Percentiles rank a stretch among this genome's conserved stretches.
Conservation (phyloP, 23 red algal genomes). For the Pyropia haitanensis region DNA sequence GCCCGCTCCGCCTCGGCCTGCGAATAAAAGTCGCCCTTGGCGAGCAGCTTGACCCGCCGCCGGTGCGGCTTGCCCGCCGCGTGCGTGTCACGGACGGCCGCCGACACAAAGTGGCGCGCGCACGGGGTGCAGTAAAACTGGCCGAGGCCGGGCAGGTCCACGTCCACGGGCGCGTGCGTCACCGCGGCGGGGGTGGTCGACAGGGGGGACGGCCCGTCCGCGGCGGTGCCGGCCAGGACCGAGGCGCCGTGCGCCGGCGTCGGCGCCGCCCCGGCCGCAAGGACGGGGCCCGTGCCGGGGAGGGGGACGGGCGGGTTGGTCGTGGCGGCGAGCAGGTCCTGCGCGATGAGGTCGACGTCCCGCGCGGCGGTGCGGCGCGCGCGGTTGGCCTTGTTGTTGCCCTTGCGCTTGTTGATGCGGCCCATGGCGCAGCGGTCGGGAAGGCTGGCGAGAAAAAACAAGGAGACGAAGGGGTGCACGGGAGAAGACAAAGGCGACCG, state of each 20-base stretch:
- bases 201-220: not conserved
- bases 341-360: constrained; percentile 53
- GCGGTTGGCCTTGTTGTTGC: constrained; percentile 60
- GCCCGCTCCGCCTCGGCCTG: constrained; percentile 67
- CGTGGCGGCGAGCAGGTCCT: constrained; percentile 45
- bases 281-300: no score
- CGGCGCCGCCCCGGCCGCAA: no score
- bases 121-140: constrained; percentile 86
- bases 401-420: constrained; percentile 60
- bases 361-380: constrained; percentile 30
- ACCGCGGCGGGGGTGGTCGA: no score
- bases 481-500: no score
- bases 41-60: constrained; percentile 46
- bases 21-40: constrained; percentile 46
- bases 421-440: constrained; percentile 32
- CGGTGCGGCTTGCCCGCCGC: constrained; percentile 64
- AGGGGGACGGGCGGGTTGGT: not conserved
- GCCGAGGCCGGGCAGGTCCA: constrained; percentile 81
- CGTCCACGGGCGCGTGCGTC: constrained; percentile 25
- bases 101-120: constrained; percentile 74
- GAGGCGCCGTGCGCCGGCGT: no score
- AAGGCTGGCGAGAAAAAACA: no score
- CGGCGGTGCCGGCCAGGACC: constrained; percentile 1
- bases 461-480: no score
- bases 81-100: constrained; percentile 32